Conservation (phyloP, 164 flowering plant genomes). For the Houttuynia cordata region DNA sequence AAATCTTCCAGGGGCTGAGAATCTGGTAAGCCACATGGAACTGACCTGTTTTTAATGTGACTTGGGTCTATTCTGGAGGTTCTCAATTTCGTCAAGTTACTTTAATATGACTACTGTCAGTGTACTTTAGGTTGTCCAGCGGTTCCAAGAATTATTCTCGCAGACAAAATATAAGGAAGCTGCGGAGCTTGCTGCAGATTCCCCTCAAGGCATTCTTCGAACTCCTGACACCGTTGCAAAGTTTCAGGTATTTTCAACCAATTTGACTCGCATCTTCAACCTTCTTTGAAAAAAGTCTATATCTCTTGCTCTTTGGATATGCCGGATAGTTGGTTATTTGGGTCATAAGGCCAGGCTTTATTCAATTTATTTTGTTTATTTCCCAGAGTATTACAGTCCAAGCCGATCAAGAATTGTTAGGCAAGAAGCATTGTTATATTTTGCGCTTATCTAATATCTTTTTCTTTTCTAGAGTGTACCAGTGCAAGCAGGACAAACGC, state of each 20-base stretch:
- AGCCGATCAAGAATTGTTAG: too few relatives aligned
- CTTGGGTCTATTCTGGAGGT: not conserved
- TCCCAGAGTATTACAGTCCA: not conserved
- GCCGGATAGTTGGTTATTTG: not conserved
- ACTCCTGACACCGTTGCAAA: conserved; percentile 98
- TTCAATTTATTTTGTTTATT: not conserved
- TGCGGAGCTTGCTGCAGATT: conserved; percentile 99
- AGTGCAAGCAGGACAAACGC: conserved; percentile 96
- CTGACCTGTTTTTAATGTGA: not conserved
- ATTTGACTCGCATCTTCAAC: too few relatives aligned
- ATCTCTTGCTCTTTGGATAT: not conserved
- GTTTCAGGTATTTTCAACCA: conserved; percentile 66
- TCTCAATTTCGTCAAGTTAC: not conserved
- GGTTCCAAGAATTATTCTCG: conserved; percentile 94
- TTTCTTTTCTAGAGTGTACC: conserved; percentile 80
- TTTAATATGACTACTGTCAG: not conserved
- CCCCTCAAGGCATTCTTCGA: conserved; percentile 94
- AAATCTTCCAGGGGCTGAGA: conserved; percentile 54
- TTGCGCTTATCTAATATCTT: not conserved
- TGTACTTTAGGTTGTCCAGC: conserved; percentile 80
- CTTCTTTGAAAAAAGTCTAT: too few relatives aligned
- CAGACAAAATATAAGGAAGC: conserved; percentile 99
- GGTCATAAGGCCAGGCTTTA: not conserved
- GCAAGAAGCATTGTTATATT: too few relatives aligned
- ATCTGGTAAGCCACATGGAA: conserved; percentile 42